phyloP scores from a whole-genome alignment of 371 early-diverging fungal species.

The Mortierella sp. region DNA sequence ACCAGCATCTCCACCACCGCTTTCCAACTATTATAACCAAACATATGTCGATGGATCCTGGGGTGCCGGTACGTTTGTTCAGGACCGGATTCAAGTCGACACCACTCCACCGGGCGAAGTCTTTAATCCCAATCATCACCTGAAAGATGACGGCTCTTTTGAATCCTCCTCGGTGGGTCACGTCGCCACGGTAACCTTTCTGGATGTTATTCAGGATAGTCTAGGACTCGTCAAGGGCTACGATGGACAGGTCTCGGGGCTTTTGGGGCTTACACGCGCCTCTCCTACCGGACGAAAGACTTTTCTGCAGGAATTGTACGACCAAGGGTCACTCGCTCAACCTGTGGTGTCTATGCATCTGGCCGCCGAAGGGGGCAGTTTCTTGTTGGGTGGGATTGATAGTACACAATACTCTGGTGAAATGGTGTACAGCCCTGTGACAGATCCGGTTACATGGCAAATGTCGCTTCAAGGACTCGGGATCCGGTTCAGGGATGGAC shows the following conservation, averaged over 20 bases:
- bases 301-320: constrained; percentile 32
- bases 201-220: constrained; percentile 38
- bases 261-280: constrained; percentile 33
- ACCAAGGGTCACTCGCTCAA: constrained; percentile 28
- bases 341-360: constrained; percentile 36
- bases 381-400: constrained; percentile 41
- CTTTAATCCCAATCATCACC: background rate
- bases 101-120: background rate
- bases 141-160: background rate
- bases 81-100: constrained; percentile 37
- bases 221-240: constrained; percentile 30
- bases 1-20: background rate
- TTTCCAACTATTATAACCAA: constrained; percentile 32
- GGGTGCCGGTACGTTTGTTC: constrained; percentile 45
- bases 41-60: constrained; percentile 45
- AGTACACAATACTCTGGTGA: constrained; percentile 16
- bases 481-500: background rate
- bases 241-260: constrained; percentile 34
- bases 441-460: constrained; percentile 43
- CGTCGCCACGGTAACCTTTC: constrained; percentile 22
- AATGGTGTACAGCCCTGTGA: constrained; percentile 34
- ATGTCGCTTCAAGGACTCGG: constrained; percentile 38
- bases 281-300: constrained; percentile 42
- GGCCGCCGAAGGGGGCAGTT: constrained; percentile 20
- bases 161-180: background rate